Conservation (phyloP, 129 eudicot species). For the Flaveria sonorensis region DNA sequence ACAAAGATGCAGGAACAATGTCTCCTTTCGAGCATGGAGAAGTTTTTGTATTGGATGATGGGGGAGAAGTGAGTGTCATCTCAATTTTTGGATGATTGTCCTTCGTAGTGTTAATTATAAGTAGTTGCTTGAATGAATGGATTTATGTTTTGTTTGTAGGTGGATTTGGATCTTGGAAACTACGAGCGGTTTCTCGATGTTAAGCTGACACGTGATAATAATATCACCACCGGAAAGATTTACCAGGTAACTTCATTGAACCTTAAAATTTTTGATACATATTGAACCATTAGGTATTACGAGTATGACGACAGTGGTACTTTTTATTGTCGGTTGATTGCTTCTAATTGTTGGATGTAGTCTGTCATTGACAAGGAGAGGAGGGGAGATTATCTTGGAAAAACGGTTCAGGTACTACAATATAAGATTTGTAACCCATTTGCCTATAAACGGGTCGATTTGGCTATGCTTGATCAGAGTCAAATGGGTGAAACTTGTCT, state of each 20-base stretch:
- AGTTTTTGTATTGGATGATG: constrained; percentile 94
- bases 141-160: constrained; percentile 50
- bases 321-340: background rate
- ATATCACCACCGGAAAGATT: constrained; percentile 94
- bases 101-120: background rate
- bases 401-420: constrained; percentile 58
- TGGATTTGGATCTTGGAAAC: constrained; percentile 99
- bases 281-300: background rate
- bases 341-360: constrained; percentile 44
- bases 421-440: background rate
- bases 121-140: background rate
- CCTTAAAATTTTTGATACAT: constrained; percentile 1
- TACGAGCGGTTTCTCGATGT: constrained; percentile 95
- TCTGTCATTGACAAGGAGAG: constrained; percentile 90
- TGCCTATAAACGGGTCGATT: background rate
- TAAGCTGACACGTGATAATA: constrained; percentile 82
- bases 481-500: background rate
- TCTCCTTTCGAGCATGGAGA: constrained; percentile 99
- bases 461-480: too few relatives aligned
- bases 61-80: constrained; percentile 78
- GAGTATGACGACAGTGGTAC: background rate
- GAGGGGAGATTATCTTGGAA: constrained; percentile 94
- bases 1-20: constrained; percentile 99
- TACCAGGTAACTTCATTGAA: constrained; percentile 56
- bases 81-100: background rate